phyloP scores from a whole-genome alignment of 1,284 basidiomycete genomes.

The Cutaneotrichosporon sp. region DNA sequence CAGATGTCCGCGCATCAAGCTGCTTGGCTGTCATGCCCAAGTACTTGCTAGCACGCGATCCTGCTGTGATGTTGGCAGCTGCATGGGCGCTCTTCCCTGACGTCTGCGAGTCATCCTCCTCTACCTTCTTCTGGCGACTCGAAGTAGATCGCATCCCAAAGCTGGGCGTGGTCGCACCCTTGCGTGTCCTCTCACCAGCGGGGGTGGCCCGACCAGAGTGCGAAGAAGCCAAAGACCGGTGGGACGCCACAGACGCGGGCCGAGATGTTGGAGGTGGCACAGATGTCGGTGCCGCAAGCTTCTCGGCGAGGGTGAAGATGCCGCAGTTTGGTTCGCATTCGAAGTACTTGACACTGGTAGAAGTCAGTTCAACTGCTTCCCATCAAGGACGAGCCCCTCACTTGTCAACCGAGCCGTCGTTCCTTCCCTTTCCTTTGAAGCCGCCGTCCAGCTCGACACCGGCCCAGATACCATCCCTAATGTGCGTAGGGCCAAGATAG shows the following conservation, averaged over 20 bases:
- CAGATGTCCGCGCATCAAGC: conserved; percentile 51
- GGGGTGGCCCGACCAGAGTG: conserved; percentile 18
- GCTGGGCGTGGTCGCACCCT: conserved; percentile 7
- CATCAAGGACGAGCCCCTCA: no score
- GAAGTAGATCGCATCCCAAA: conserved; percentile 12
- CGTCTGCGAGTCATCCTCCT: background rate
- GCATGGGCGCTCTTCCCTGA: conserved; percentile 37
- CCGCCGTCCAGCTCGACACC: conserved; percentile 83
- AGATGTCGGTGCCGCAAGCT: conserved; percentile 68
- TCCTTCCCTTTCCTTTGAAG: conserved; percentile 90
- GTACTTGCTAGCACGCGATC: conserved; percentile 73
- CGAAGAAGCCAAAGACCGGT: conserved; percentile 43
- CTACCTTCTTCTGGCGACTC: background rate
- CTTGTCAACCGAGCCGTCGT: conserved; percentile 85
- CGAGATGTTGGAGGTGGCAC: conserved; percentile 52
- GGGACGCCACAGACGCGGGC: conserved; percentile 74
- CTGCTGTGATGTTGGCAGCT: conserved; percentile 62
- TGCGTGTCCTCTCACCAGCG: conserved; percentile 1
- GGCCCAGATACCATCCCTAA: conserved; percentile 81
- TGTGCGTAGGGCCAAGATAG: conserved; percentile 75
- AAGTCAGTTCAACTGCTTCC: background rate
- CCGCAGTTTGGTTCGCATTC: conserved; percentile 77
- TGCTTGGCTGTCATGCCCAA: conserved; percentile 73
- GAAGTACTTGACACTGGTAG: conserved; percentile 72
- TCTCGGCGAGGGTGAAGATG: conserved; percentile 78